phyloP scores from a whole-genome alignment of 352 stramenopile species.

The Blastocystis sp. region DNA sequence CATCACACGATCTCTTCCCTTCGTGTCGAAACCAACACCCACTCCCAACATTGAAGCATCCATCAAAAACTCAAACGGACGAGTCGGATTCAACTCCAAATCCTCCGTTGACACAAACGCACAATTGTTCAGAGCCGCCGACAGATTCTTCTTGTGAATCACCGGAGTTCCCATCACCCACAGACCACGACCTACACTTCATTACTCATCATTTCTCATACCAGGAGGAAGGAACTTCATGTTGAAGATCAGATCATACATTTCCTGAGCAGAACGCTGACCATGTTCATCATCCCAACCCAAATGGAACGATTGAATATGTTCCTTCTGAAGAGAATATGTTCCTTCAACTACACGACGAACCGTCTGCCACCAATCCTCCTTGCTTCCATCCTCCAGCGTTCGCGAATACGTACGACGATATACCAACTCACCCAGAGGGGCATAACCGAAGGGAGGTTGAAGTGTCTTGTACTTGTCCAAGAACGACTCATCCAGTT shows the following conservation, averaged over 20 bases:
- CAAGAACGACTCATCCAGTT: slow-evolving; percentile 60
- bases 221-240: slow-evolving; percentile 82
- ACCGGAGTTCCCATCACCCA: slow-evolving; percentile 86
- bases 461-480: slow-evolving; percentile 62
- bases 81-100: slow-evolving; percentile 65
- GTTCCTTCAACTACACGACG: slow-evolving; percentile 81
- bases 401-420: slow-evolving; percentile 77
- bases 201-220: background rate
- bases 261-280: slow-evolving; percentile 69
- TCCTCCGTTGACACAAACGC: slow-evolving; percentile 78
- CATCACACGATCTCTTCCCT: slow-evolving; percentile 60
- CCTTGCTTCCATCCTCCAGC: slow-evolving; percentile 69
- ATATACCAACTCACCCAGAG: slow-evolving; percentile 80
- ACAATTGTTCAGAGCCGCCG: slow-evolving; percentile 80
- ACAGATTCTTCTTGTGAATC: slow-evolving; percentile 71
- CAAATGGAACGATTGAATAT: slow-evolving; percentile 63
- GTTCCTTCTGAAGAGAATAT: slow-evolving; percentile 80
- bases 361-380: slow-evolving; percentile 78
- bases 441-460: slow-evolving; percentile 80
- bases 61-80: slow-evolving; percentile 83
- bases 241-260: slow-evolving; percentile 78
- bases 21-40: slow-evolving; percentile 81
- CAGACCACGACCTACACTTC: slow-evolving; percentile 67
- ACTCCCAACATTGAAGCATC: slow-evolving; percentile 82
- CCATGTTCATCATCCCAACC: slow-evolving; percentile 68